Evolutionary conservation across 805 yeast genomes (phyloP).

Genomic region (Candida nanaspora): DNA sequence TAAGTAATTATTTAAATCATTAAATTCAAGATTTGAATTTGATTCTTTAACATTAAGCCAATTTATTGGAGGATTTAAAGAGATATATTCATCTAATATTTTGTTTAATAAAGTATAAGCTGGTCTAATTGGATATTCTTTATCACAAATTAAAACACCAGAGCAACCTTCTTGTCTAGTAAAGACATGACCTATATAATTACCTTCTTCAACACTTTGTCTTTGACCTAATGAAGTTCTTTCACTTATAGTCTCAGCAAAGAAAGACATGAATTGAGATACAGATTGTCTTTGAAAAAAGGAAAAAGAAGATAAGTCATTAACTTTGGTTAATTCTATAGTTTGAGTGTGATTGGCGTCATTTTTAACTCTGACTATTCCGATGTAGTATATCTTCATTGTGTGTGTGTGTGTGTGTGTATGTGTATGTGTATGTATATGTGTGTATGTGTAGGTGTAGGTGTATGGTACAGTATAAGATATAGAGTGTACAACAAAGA

Average conservation of each 20-base stretch:
- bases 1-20: slow-evolving; percentile 61
- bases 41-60: slow-evolving; percentile 52
- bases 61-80: slow-evolving; percentile 67
- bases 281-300: slow-evolving; percentile 76
- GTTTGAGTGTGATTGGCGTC: slow-evolving; percentile 44
- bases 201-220: slow-evolving; percentile 89
- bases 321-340: slow-evolving; percentile 69
- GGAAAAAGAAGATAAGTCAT: slow-evolving; percentile 79
- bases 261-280: slow-evolving; percentile 90
- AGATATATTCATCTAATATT: slow-evolving; percentile 81
- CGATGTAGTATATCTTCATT: slow-evolving; percentile 91
- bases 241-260: slow-evolving; percentile 81
- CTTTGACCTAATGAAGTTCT: slow-evolving; percentile 88
- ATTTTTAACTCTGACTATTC: slow-evolving; percentile 58
- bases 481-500: too few relatives aligned
- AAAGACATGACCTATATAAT: slow-evolving; percentile 87
- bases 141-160: slow-evolving; percentile 88
- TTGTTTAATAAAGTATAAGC: slow-evolving; percentile 91
- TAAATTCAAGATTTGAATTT: slow-evolving; percentile 39
- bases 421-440: background rate
- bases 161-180: slow-evolving; percentile 86
- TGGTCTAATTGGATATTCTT: slow-evolving; percentile 94
- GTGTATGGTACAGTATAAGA: background rate
- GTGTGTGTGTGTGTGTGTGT: background rate
- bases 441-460: background rate